Evolutionary conservation across 1,139 yeast species (phyloP).

Genomic region (Yamadazyma conglobata): DNA sequence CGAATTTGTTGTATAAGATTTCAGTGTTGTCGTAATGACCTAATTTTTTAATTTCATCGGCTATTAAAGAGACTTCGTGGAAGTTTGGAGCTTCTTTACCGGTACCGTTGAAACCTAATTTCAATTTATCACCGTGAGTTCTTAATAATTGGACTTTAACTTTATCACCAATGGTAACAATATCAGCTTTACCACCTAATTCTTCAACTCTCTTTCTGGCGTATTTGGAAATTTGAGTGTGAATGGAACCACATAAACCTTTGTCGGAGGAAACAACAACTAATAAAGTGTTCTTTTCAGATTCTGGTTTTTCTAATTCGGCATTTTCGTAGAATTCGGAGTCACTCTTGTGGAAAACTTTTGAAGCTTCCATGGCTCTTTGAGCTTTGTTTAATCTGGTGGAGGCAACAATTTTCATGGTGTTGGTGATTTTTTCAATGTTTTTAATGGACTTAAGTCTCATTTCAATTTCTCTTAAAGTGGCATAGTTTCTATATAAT

Average conservation of each 20-base stretch:
- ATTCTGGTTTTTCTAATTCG: slow-evolving; percentile 61
- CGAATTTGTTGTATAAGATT: slow-evolving; percentile 82
- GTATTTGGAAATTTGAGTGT: slow-evolving; percentile 87
- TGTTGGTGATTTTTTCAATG: slow-evolving; percentile 98
- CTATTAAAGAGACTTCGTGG: slow-evolving; percentile 81
- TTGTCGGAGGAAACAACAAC: slow-evolving; percentile 93
- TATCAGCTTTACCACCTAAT: slow-evolving; percentile 67
- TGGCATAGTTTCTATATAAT: slow-evolving; percentile 78
- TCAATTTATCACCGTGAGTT: slow-evolving; percentile 67
- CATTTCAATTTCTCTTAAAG: slow-evolving; percentile 96
- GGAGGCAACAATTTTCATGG: slow-evolving; percentile 99
- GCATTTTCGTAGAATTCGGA: slow-evolving; percentile 76
- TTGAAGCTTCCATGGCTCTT: slow-evolving; percentile 87
- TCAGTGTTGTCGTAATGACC: slow-evolving; percentile 75
- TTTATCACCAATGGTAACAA: slow-evolving; percentile 93
- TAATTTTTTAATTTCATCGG: slow-evolving; percentile 74
- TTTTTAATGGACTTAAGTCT: slow-evolving; percentile 98
- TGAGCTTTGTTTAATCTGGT: slow-evolving; percentile 96
- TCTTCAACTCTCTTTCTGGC: slow-evolving; percentile 65
- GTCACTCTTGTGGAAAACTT: slow-evolving; percentile 81
- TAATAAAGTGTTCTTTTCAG: slow-evolving; percentile 59
- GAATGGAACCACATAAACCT: slow-evolving; percentile 98
- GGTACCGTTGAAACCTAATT: slow-evolving; percentile 79
- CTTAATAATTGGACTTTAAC: slow-evolving; percentile 83
- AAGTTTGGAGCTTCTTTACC: slow-evolving; percentile 98